Conservation (phyloP, 306 rosid species). For the Morella rubra region DNA sequence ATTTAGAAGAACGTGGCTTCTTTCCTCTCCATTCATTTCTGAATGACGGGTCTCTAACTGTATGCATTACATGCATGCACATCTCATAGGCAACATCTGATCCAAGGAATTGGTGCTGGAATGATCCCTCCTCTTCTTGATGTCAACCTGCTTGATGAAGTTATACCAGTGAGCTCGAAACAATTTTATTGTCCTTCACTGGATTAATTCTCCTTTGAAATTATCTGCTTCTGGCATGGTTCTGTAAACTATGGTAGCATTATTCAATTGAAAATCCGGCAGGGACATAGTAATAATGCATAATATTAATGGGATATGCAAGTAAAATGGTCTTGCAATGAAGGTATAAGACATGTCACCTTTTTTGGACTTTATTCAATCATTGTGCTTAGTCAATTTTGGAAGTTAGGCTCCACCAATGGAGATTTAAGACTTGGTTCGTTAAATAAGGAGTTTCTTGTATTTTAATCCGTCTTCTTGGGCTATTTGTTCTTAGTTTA, state of each 20-base stretch:
- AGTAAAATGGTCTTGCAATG: background rate
- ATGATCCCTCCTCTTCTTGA: conserved; percentile 54
- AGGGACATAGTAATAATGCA: background rate
- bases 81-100: conserved; percentile 61
- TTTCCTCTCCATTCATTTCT: background rate
- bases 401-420: background rate
- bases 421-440: background rate
- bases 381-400: background rate
- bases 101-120: conserved; percentile 80
- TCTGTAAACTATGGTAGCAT: background rate
- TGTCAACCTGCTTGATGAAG: conserved; percentile 58
- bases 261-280: background rate
- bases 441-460: background rate
- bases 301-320: background rate
- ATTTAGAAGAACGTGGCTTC: background rate
- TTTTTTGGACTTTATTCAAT: background rate
- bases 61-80: conserved; percentile 9
- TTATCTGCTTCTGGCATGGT: background rate
- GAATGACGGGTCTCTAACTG: conserved; percentile 10
- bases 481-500: background rate
- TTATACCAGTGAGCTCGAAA: conserved; percentile 48
- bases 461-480: background rate
- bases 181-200: background rate
- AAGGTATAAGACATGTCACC: background rate
- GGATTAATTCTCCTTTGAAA: background rate